These are phyloP conservation scores for Verruconis gallopava DNA, from an alignment of 2,329 filamentous ascomycete genomes.

Conservation along the genomic window DNA sequence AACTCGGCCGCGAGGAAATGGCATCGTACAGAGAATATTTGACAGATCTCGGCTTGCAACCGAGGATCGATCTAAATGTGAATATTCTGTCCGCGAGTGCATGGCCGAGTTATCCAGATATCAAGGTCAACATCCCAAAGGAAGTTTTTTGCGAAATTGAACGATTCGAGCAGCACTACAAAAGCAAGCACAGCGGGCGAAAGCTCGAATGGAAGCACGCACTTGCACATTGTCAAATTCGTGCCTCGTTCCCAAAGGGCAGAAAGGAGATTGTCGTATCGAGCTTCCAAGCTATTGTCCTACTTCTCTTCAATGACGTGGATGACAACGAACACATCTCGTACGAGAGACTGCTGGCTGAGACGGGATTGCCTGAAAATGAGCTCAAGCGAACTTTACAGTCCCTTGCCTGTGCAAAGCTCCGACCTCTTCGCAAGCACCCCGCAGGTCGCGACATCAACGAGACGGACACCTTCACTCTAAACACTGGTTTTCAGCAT, in stretches of 20 bases:
- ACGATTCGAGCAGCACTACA: conserved; percentile 76
- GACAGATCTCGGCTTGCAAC: conserved; percentile 44
- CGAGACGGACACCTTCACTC: conserved; percentile 66
- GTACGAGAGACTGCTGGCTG: conserved; percentile 62
- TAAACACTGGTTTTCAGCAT: conserved; percentile 67
- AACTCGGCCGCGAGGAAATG: conserved; percentile 88
- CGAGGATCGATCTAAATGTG: conserved; percentile 61
- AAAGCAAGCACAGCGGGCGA: conserved; percentile 76
- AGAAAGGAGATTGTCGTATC: conserved; percentile 82
- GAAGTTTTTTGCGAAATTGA: conserved; percentile 65
- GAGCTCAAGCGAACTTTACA: conserved; percentile 87
- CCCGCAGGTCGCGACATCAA: conserved; percentile 75
- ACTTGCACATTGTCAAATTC: conserved; percentile 80
- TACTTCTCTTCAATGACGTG: conserved; percentile 77
- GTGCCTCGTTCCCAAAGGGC: conserved; percentile 65
- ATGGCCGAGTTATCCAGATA: conserved; percentile 85
- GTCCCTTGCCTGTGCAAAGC: conserved; percentile 83
- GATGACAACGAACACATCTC: conserved; percentile 49
- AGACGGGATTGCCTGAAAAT: conserved; percentile 57
- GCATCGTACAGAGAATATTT: conserved; percentile 63
- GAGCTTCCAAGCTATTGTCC: conserved; percentile 80
- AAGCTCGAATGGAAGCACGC: conserved; percentile 85
- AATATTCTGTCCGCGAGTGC: conserved; percentile 82
- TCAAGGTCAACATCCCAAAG: conserved; percentile 58
- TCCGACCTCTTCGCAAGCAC: conserved; percentile 70